A percentile compares a stretch with the other conserved stretches of the same genome.
phyloP scores from a whole-genome alignment of 75 land plant genomes.

The Selaginella moellendorffii region DNA sequence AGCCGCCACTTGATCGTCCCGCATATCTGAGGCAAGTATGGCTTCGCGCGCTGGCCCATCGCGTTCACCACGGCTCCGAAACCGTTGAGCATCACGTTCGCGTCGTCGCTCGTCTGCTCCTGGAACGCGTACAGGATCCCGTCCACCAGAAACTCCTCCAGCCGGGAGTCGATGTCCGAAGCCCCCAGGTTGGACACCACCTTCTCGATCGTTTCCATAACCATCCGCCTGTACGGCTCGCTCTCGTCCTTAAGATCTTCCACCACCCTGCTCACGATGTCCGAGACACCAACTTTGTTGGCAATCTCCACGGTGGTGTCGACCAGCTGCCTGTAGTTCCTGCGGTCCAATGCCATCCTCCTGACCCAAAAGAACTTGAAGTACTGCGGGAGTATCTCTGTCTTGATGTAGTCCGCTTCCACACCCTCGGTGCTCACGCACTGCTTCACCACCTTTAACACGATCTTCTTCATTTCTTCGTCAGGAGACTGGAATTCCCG shows the following conservation, averaged over 20 bases:
- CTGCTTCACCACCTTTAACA: conserved; percentile 91
- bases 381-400: conserved; percentile 85
- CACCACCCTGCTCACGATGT: conserved; percentile 90
- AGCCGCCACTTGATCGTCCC: conserved; percentile 98
- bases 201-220: conserved; percentile 99
- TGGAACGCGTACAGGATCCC: conserved; percentile 98
- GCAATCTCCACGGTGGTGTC: conserved; percentile 98
- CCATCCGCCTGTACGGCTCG: conserved; percentile 95
- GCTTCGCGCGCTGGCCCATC: conserved; percentile 93
- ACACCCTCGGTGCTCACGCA: conserved; percentile 99
- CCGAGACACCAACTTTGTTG: conserved; percentile 92
- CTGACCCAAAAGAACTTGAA: conserved; percentile 90
- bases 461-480: conserved; percentile 99
- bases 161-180: conserved; percentile 89
- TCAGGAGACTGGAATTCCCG: conserved; percentile 97
- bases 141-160: conserved; percentile 95
- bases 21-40: conserved; percentile 97
- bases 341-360: conserved; percentile 92
- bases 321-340: conserved; percentile 91
- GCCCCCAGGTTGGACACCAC: conserved; percentile 91
- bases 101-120: conserved; percentile 99
- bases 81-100: conserved; percentile 98
- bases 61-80: conserved; percentile 98
- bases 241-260: conserved; percentile 98
- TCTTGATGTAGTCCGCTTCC: conserved; percentile 78